Evolutionary conservation across 1,139 yeast genomes (phyloP), one percentile per base, ranked within the genome.

Genomic region (Suhomyces wounanorum): DNA sequence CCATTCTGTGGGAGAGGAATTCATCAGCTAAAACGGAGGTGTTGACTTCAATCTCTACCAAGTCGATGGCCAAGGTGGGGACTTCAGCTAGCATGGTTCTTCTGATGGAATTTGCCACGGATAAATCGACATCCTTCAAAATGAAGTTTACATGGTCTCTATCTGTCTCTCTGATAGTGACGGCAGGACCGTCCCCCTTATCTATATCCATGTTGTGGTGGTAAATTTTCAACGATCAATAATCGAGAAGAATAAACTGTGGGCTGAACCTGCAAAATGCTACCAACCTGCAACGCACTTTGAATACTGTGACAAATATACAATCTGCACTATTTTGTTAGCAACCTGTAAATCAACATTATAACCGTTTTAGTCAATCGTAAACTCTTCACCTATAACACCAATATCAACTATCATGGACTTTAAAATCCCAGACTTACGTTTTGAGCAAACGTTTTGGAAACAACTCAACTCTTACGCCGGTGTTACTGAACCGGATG

Each of bases 11-110:
- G 30, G 97, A 84, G 52, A 94, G 82, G 64, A 94, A 94, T 70
- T 94, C 99, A 68, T 94, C 99, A 1, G 99, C 99, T 58, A 94
- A 75, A 16, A 95, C 99, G 16, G 96, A 86, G 0, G 99, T 90
- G 72, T 94, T 94, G 53, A 83, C 84, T 63, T 91, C 96, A 56
- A 95, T 87, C 68, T 95, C 99, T 48, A 95, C 99, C 58, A 94
- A 81, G 67, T 95, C 99, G 55, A 95, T 92, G 50, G 99, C 98
- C 59, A 86, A 68, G 1, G 99, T 94, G 30, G 99, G 99, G 50
- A 94, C 95, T 69, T 95, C 99, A 1, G 97, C 92, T 57, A 94
- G 79, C 89, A 95, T 91, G 46, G 89, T 83, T 66, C 99, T 79
- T 62, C 99, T 82, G 37, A 95, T 63, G 28, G 99, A 88, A 77